Percentiles rank a stretch among this genome's conserved stretches.
These are phyloP conservation scores for Marchantia polymorpha DNA, from an alignment of 225 moss, liverwort and hornwort species.

Conservation along the genomic window DNA sequence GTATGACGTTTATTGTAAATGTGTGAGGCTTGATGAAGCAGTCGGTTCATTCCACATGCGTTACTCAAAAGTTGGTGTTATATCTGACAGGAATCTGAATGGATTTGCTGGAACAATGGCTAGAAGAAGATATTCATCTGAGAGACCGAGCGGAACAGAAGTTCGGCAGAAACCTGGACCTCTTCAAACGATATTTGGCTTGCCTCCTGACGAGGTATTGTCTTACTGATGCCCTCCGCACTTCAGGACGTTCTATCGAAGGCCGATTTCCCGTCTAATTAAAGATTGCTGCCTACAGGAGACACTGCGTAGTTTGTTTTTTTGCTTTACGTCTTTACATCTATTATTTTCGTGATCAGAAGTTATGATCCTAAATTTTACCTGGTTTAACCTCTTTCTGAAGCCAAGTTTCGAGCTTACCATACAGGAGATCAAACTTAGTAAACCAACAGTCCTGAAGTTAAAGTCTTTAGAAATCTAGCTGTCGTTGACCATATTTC, in stretches of 20 bases:
- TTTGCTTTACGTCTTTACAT: too few relatives aligned
- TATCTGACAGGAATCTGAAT: constrained; percentile 51
- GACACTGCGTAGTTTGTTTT: too few relatives aligned
- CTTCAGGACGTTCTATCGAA: background rate
- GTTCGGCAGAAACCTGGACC: constrained; percentile 91
- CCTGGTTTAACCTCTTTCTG: too few relatives aligned
- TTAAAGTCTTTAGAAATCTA: too few relatives aligned
- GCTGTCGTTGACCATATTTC: too few relatives aligned
- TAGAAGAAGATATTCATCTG: constrained; percentile 56
- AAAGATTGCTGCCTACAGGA: too few relatives aligned
- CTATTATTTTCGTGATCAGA: too few relatives aligned
- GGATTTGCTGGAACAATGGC: constrained; percentile 60
- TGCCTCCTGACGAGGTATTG: constrained; percentile 81
- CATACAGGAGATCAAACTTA: too few relatives aligned
- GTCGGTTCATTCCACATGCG: background rate
- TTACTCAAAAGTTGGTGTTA: background rate
- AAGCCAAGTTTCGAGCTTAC: too few relatives aligned
- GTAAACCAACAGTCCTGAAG: too few relatives aligned
- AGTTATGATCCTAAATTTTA: too few relatives aligned
- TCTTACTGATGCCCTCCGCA: background rate
- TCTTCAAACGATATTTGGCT: constrained; percentile 74
- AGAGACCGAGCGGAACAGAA: constrained; percentile 71
- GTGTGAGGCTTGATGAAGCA: background rate
- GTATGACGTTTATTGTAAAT: background rate
- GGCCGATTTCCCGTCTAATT: too few relatives aligned